These are phyloP conservation scores for Sphaceloma murrayae DNA, from an alignment of 2,329 filamentous ascomycete species.

Conservation along the genomic window DNA sequence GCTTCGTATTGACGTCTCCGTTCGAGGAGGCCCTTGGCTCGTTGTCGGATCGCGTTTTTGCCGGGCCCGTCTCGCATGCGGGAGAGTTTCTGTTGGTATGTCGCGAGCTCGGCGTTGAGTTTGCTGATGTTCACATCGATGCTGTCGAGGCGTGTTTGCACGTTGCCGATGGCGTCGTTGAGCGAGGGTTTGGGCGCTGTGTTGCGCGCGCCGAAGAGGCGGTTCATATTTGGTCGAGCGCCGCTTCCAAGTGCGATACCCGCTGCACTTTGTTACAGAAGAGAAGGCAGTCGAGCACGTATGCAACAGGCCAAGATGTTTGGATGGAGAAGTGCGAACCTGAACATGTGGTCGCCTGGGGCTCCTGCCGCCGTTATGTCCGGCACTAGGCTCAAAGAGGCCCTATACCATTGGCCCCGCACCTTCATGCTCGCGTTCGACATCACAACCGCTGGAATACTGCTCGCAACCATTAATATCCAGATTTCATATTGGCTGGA, in stretches of 20 bases:
- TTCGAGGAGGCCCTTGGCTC: slow-evolving; percentile 87
- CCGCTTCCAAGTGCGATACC: no score
- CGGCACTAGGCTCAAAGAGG: no score
- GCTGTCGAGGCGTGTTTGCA: slow-evolving; percentile 70
- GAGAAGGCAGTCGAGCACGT: no score
- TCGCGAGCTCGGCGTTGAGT: slow-evolving; percentile 78
- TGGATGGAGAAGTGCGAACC: no score
- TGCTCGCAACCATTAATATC: no score
- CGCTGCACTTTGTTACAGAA: no score
- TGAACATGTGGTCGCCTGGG: background rate
- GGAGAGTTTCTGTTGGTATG: slow-evolving; percentile 76
- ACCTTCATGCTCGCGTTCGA: no score
- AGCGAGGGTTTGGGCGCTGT: slow-evolving; percentile 85
- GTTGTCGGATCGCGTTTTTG: slow-evolving; percentile 85
- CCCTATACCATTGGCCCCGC: background rate
- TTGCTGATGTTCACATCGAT: slow-evolving; percentile 93
- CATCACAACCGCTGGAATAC: no score
- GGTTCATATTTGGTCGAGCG: slow-evolving; percentile 61
- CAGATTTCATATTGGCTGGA: no score
- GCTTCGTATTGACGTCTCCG: slow-evolving; percentile 89
- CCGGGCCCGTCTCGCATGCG: slow-evolving; percentile 95
- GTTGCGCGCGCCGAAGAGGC: slow-evolving; percentile 83
- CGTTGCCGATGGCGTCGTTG: slow-evolving; percentile 69
- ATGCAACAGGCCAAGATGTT: no score
- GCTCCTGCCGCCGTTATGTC: no score